Evolutionary conservation across 495 filamentous ascomycete species (phyloP), one percentile per base, ranked within the genome.

Genomic region (Poronia punctata): DNA sequence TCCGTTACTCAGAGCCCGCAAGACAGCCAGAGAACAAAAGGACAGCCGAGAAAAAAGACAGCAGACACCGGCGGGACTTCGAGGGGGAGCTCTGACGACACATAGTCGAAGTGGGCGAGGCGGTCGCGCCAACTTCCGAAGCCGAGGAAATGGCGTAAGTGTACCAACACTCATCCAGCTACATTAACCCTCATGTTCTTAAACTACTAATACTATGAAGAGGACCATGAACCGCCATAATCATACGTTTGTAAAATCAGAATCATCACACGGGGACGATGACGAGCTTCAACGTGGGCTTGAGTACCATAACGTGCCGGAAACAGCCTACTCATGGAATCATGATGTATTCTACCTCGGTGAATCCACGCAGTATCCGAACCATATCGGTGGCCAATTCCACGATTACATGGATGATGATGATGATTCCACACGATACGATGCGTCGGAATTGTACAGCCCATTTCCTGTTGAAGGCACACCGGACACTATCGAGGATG

Each of bases 11-110:
- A 72, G 79, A 1, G 78, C 84, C 26, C 76, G 88, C 16, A 71
- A 88, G 68, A 66, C 68, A 4, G 69, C 76, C 29, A 92, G 89
- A 61, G 79, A 87, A 19, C 70, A 74, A 36, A 84, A 76, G 67
- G 45, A 63, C 43, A 21, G 29, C 39, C 19, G 62, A 37, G 26
- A 46, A 30, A 34, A 61, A 43, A 49, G 30, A 8, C 39, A 18
- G 25, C 41, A 47, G 28, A 29, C 40, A 3, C 37, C 46, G 8
- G 29, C 22, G 26, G 33, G 33, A 7, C 7, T 39, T 16, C n/a
- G 38, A 16, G 20, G 15, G 5, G 42, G 33, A 1, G 30, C 26
- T 16, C 29, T 18, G 15, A 3, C 17, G 7, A 11, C 23, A 12
- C 18, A 31, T 19, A 38, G 38, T 39, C 46, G 45, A 20, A 37